Conservation (phyloP, 495 filamentous ascomycete genomes). For the Hapsidospora chrysogenum region DNA sequence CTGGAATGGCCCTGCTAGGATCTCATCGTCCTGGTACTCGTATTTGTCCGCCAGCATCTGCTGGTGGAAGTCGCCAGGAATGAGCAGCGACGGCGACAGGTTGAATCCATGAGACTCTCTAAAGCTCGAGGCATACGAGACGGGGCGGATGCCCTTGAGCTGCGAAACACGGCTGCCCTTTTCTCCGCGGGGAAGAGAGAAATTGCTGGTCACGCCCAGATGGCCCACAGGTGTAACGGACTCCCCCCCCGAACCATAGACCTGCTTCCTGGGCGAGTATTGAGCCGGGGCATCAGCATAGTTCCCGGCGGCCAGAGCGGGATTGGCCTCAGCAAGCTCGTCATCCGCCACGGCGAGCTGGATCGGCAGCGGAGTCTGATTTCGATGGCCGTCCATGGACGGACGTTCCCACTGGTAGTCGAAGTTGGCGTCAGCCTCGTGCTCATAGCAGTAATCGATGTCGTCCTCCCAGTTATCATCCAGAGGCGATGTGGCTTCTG, state of each 20-base stretch:
- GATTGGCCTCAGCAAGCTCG: slow-evolving; percentile 11
- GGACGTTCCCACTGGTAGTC: slow-evolving; percentile 72
- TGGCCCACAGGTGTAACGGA: slow-evolving; percentile 21
- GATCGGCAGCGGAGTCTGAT: slow-evolving; percentile 8
- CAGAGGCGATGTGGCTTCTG: neutral
- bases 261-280: slow-evolving; percentile 17
- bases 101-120: slow-evolving; percentile 37
- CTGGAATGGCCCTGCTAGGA: slow-evolving; percentile 14
- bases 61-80: slow-evolving; percentile 32
- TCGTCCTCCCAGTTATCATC: slow-evolving; percentile 74
- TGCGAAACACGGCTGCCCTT: neutral
- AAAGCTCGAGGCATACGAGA: slow-evolving; percentile 30
- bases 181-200: slow-evolving; percentile 1
- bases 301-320: slow-evolving; percentile 14
- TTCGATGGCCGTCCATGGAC: slow-evolving; percentile 23
- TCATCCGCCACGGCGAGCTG: slow-evolving; percentile 10
- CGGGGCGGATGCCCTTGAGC: slow-evolving; percentile 3
- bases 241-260: no score
- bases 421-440: slow-evolving; percentile 77
- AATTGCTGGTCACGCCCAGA: slow-evolving; percentile 2
- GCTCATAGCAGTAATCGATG: slow-evolving; percentile 88
- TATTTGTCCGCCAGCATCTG: slow-evolving; percentile 21
- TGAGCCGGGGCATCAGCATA: slow-evolving; percentile 27
- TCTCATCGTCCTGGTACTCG: slow-evolving; percentile 13
- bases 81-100: slow-evolving; percentile 35